phyloP scores from a whole-genome alignment of 2,329 filamentous ascomycete species.

The Cryphonectria naterciae region DNA sequence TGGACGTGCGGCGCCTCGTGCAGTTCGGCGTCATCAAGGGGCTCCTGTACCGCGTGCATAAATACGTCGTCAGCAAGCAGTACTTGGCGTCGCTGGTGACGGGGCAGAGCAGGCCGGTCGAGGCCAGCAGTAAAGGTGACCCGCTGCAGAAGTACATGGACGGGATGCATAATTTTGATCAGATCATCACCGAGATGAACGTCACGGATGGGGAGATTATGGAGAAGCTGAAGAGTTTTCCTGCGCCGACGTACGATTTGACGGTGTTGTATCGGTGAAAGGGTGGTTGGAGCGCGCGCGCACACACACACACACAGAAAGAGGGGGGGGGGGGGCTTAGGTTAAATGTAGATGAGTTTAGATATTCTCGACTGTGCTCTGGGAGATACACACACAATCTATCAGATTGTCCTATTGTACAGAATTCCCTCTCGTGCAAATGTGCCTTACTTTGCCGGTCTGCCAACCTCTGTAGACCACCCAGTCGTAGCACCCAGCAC shows the following conservation, averaged over 20 bases:
- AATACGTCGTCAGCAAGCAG: constrained; percentile 76
- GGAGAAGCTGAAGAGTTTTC: constrained; percentile 65
- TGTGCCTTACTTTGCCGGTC: background rate
- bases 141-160: constrained; percentile 71
- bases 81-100: constrained; percentile 61
- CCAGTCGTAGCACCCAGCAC: background rate
- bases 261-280: constrained; percentile 57
- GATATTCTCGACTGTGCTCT: background rate
- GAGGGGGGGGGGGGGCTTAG: background rate
- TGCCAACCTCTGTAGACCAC: background rate
- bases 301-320: background rate
- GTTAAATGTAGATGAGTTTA: constrained; percentile 2
- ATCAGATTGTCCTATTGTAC: constrained; percentile 29
- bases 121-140: constrained; percentile 36
- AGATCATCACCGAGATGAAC: constrained; percentile 78
- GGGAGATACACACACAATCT: constrained; percentile 14
- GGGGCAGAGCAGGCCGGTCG: constrained; percentile 49
- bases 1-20: constrained; percentile 89
- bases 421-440: constrained; percentile 24
- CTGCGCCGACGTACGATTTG: constrained; percentile 55
- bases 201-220: constrained; percentile 72
- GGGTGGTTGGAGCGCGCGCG: no score
- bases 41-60: constrained; percentile 89
- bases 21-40: constrained; percentile 97
- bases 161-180: constrained; percentile 77